Conservation (phyloP, 495 filamentous ascomycete species). For the Talaromyces ruber region DNA sequence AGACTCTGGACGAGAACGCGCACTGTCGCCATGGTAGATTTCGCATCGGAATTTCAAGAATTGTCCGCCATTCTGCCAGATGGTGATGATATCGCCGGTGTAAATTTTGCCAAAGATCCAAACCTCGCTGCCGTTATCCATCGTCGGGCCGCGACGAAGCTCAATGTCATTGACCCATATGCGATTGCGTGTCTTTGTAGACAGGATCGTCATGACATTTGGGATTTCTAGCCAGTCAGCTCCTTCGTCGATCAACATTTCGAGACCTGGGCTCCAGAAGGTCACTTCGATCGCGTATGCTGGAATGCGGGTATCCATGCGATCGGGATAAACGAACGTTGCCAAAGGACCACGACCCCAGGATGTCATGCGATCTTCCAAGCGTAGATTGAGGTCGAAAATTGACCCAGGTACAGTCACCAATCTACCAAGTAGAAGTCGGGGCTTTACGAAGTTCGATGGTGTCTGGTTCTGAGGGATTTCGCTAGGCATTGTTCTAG, state of each 20-base stretch:
- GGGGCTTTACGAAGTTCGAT: constrained; percentile 25
- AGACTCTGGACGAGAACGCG: constrained; percentile 27
- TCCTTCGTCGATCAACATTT: constrained; percentile 41
- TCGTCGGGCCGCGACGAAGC: constrained; percentile 37
- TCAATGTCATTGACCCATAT: constrained; percentile 64
- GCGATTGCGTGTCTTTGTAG: constrained; percentile 59
- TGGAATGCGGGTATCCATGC: constrained; percentile 59
- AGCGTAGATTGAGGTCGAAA: constrained; percentile 46
- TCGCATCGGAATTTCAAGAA: constrained; percentile 45
- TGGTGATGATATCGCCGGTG: constrained; percentile 61
- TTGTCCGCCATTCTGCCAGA: constrained; percentile 41
- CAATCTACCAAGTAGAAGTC: constrained; percentile 34
- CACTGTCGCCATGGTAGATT: constrained; percentile 45
- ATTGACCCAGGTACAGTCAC: constrained; percentile 35
- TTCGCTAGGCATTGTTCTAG: not conserved
- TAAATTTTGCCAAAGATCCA: constrained; percentile 58
- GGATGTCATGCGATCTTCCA: constrained; percentile 56
- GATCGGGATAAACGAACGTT: constrained; percentile 50
- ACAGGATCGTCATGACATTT: constrained; percentile 54
- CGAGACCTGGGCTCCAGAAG: constrained; percentile 59
- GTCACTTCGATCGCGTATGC: constrained; percentile 73
- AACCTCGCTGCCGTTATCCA: constrained; percentile 37
- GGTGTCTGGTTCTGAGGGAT: constrained; percentile 3
- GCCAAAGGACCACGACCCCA: constrained; percentile 65
- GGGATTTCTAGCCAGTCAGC: constrained; percentile 48